These are phyloP conservation scores for Erodium trifolium DNA, from an alignment of 441 rosid genomes.

Conservation along the genomic window DNA sequence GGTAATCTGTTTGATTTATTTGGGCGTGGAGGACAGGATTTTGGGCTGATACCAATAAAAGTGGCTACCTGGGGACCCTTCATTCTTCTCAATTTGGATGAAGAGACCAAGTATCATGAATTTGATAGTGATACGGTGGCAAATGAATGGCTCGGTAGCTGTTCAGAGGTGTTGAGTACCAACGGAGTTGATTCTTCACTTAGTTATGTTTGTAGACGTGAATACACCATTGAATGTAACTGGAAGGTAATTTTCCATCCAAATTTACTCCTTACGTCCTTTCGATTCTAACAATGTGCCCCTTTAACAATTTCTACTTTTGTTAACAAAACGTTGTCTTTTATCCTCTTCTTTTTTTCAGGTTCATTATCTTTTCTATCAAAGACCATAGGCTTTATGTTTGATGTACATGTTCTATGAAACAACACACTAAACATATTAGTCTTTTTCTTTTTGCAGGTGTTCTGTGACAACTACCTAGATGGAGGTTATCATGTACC, in stretches of 20 bases:
- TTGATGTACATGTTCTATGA: background rate
- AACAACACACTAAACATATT: conserved; percentile 12
- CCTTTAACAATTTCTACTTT: background rate
- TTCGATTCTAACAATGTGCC: background rate
- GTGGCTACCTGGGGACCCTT: conserved; percentile 86
- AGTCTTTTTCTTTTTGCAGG: conserved; percentile 33
- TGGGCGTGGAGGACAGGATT: conserved; percentile 46
- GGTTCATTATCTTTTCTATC: background rate
- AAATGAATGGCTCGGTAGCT: conserved; percentile 77
- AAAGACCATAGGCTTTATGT: background rate
- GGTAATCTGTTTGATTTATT: conserved; percentile 22
- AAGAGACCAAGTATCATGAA: conserved; percentile 23
- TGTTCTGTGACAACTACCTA: conserved; percentile 86
- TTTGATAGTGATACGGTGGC: conserved; percentile 27
- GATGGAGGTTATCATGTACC: conserved; percentile 98
- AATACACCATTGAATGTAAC: conserved; percentile 65
- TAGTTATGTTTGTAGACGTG: conserved; percentile 58
- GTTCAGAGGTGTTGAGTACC: conserved; percentile 41
- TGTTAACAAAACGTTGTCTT: conserved; percentile 6
- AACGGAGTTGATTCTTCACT: conserved; percentile 60
- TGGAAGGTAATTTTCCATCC: conserved; percentile 57
- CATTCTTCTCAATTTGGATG: conserved; percentile 58
- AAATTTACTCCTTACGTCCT: background rate
- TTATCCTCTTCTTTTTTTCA: background rate
- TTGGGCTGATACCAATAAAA: conserved; percentile 58